Conservation (phyloP, 1,284 basidiomycete genomes). For the Ustilago bromivora region DNA sequence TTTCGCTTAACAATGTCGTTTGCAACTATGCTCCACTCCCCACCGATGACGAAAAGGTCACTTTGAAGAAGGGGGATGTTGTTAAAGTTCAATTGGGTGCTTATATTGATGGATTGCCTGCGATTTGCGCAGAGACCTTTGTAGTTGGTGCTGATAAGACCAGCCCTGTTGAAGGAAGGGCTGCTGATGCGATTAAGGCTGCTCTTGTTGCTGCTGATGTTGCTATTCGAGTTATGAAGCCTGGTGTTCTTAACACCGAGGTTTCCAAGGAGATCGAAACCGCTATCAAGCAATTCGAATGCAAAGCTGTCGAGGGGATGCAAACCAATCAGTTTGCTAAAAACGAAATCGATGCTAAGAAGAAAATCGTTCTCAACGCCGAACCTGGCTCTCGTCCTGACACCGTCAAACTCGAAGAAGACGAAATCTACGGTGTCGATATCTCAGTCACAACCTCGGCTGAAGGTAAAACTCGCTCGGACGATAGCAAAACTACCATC, state of each 20-base stretch:
- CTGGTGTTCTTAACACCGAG: conserved; percentile 91
- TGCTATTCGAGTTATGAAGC: conserved; percentile 73
- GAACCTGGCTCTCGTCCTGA: conserved; percentile 61
- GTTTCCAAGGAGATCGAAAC: conserved; percentile 88
- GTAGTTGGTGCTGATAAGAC: conserved; percentile 77
- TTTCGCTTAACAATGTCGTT: conserved; percentile 85
- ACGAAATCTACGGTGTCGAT: conserved; percentile 96
- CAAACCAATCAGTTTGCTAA: conserved; percentile 93
- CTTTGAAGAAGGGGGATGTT: conserved; percentile 86
- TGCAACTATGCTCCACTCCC: conserved; percentile 75
- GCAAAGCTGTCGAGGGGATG: conserved; percentile 73
- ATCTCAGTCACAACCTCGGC: conserved; percentile 76
- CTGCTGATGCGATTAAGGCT: conserved; percentile 91
- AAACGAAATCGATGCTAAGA: conserved; percentile 79
- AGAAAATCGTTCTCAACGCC: conserved; percentile 63
- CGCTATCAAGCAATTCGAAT: conserved; percentile 72
- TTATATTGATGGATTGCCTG: conserved; percentile 92
- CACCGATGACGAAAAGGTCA: conserved; percentile 73
- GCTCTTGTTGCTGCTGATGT: conserved; percentile 92
- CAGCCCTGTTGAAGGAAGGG: conserved; percentile 82
- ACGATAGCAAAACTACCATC: conserved; percentile 89
- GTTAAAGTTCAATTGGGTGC: conserved; percentile 96
- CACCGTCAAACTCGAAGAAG: conserved; percentile 75
- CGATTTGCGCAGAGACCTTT: conserved; percentile 84
- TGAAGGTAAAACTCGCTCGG: conserved; percentile 76